These are phyloP conservation scores for Triticum dicoccoides DNA, from an alignment of 176 grass and related monocot genomes.

Conservation along the genomic window DNA sequence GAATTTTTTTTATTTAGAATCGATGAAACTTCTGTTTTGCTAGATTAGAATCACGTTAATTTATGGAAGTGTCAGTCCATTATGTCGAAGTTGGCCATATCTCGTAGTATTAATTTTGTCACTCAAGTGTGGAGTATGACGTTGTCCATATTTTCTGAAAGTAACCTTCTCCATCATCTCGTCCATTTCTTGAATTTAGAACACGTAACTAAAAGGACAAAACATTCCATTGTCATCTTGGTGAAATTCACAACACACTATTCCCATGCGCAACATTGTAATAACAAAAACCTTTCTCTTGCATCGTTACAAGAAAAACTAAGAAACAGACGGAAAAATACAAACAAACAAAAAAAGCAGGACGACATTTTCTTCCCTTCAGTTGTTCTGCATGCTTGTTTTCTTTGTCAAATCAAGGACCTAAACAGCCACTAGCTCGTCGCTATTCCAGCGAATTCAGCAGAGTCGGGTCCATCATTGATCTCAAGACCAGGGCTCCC, in stretches of 20 bases:
- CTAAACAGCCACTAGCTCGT: background rate
- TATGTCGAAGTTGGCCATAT: background rate
- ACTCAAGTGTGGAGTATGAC: background rate
- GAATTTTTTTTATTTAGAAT: background rate
- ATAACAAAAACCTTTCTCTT: background rate
- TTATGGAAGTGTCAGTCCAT: background rate
- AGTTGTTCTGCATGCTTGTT: background rate
- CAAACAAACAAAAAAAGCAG: background rate
- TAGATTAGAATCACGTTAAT: background rate
- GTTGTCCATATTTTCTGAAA: background rate
- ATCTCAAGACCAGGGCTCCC: conserved; percentile 28
- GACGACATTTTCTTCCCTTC: background rate
- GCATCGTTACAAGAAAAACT: background rate
- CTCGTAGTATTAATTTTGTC: background rate
- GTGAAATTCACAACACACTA: background rate
- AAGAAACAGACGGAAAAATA: background rate
- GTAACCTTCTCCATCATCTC: background rate
- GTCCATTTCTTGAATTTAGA: background rate
- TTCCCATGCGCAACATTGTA: background rate
- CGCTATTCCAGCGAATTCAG: background rate
- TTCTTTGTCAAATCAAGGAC: background rate
- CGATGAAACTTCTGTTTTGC: background rate
- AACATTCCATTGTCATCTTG: background rate
- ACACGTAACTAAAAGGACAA: background rate
- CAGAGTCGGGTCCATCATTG: background rate